Conservation (phyloP, 2,329 filamentous ascomycete genomes). For the Rugonectria rugulosa region DNA sequence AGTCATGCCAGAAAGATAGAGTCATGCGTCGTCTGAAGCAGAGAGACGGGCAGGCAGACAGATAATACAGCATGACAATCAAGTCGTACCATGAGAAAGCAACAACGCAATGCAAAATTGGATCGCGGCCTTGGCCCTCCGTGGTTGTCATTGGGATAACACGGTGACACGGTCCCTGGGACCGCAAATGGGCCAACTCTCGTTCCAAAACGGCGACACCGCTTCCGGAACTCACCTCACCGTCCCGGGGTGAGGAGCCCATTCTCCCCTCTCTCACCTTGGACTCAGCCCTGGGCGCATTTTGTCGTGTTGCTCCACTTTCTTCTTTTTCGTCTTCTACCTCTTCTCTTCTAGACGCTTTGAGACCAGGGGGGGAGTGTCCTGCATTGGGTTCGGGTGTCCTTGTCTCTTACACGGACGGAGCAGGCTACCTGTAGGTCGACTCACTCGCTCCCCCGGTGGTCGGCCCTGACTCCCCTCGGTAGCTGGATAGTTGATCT, state of each 20-base stretch:
- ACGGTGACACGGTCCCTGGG: too few species aligned
- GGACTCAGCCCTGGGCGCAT: not conserved
- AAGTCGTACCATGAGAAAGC: too few species aligned
- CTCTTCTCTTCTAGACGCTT: too few species aligned
- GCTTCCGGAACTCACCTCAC: constrained; percentile 5
- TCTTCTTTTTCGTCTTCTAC: not conserved
- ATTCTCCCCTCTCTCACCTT: not conserved
- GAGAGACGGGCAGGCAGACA: not conserved
- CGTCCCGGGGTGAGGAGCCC: too few species aligned
- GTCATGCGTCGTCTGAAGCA: not conserved
- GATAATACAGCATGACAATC: not conserved
- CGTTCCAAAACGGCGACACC: constrained; percentile 1
- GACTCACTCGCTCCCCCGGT: constrained; percentile 17
- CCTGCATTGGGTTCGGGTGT: too few species aligned
- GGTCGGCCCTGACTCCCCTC: constrained; percentile 37
- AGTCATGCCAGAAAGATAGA: not conserved
- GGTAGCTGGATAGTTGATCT: too few species aligned
- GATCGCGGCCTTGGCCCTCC: constrained; percentile 17
- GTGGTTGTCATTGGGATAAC: too few species aligned
- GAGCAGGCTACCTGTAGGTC: not conserved
- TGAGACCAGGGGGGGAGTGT: too few species aligned
- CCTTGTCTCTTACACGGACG: too few species aligned
- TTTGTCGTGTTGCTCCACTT: too few species aligned
- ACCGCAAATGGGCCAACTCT: not conserved
- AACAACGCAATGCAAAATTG: not conserved